Base-by-base conservation (phyloP, 805 yeast genomes). In the Candida orba region DNA sequence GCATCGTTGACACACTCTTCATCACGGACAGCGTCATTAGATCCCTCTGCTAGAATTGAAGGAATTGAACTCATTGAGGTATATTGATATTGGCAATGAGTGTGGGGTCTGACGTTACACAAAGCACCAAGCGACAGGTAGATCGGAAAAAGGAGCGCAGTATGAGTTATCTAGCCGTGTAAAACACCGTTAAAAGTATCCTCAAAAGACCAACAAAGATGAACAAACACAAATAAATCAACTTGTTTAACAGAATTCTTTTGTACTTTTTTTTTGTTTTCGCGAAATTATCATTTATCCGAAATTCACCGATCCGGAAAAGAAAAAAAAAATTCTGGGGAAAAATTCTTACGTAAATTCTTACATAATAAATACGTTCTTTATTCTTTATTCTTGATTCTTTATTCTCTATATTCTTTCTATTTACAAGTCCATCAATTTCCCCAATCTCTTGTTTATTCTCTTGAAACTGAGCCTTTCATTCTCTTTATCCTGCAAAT, bases 41-140 rank as follows among this genome's bases (percentile, higher is more conserved):
- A 10, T 4, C 34, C 41, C 10, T 25, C 17, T 10, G 47, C 23
- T 7, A 44, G 20, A 15, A 44, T 44, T 9, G 47, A 44, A 15
- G 41, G 37, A 20, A 44, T 44, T 17, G 47, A 44, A 29, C 43
- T 36, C 47, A 44, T 44, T 3, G 8, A 14, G 13, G n/a, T n/a
- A 5, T 30, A 14, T 14, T n/a, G 22, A 20, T 20, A 20, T 20
- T 20, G 22, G 22, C 22, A 20, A 20, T 20, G 5, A 20, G 22
- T 20, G 22, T 20, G 22, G 22, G 22, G 22, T 20, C 22, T 20
- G 5, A 20, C 22, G 22, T 20, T 20, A 5, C 5, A 20, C 22
- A 20, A 20, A 20, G 5, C 22, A 20, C 22, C 22, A 20, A 20
- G 22, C n/a, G n/a, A n/a, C n/a, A n/a, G n/a, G n/a, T n/a, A n/a